Evolutionary conservation across 2,329 filamentous ascomycete species (phyloP).

Genomic region (Orbilia ellipsospora): DNA sequence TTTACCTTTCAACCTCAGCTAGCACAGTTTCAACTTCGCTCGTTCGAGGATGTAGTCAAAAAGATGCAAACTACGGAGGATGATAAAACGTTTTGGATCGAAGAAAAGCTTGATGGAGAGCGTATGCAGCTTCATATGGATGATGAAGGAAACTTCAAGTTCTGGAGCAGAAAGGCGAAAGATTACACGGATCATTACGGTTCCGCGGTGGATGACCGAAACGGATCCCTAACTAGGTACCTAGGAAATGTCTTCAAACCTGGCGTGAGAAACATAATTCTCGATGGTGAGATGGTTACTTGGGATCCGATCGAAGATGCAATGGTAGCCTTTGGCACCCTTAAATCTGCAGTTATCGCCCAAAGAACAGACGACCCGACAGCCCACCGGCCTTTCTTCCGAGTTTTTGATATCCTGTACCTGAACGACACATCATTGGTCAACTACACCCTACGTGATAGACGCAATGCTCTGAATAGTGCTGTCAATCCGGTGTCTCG

Average conservation of each 20-base stretch:
- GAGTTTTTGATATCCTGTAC: constrained; percentile 90
- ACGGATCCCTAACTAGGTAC: constrained; percentile 81
- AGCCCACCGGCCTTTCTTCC: constrained; percentile 77
- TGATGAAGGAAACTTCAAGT: constrained; percentile 81
- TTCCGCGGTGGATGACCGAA: constrained; percentile 76
- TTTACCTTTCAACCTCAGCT: constrained; percentile 96
- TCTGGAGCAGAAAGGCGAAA: constrained; percentile 96
- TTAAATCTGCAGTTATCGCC: constrained; percentile 90
- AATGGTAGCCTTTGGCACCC: constrained; percentile 87
- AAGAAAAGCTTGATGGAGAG: constrained; percentile 97
- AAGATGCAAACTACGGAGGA: constrained; percentile 73
- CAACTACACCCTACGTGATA: constrained; percentile 82
- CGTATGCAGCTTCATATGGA: constrained; percentile 95
- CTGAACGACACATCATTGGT: constrained; percentile 85
- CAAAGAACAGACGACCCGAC: constrained; percentile 72
- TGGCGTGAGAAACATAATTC: constrained; percentile 83
- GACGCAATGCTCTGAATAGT: constrained; percentile 77
- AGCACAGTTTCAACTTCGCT: constrained; percentile 87
- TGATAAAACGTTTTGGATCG: constrained; percentile 89
- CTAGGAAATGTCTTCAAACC: constrained; percentile 79
- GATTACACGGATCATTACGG: constrained; percentile 97
- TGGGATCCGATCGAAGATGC: constrained; percentile 90
- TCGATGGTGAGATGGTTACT: constrained; percentile 98
- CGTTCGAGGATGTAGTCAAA: constrained; percentile 81
- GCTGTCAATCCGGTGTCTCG: constrained; percentile 77